These are phyloP conservation scores for Penicillium soppii DNA, from an alignment of 495 filamentous ascomycete species.

Conservation along the genomic window DNA sequence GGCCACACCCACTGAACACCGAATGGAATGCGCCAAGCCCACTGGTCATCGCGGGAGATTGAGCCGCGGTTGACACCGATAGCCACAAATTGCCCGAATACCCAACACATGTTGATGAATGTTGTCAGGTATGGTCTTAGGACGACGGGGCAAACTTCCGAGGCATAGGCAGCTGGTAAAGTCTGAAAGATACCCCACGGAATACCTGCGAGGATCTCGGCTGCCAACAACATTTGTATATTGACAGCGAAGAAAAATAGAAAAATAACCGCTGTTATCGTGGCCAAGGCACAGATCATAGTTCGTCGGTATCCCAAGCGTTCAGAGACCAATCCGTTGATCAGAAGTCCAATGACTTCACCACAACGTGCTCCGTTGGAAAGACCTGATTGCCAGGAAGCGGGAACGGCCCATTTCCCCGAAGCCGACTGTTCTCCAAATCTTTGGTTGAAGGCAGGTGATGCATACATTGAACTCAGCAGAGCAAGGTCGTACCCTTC, in stretches of 20 bases:
- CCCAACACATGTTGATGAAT: constrained; percentile 76
- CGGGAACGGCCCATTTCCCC: constrained; percentile 40
- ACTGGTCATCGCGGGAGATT: constrained; percentile 46
- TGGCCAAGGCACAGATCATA: constrained; percentile 55
- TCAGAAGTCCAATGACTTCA: constrained; percentile 65
- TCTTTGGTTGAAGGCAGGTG: constrained; percentile 34
- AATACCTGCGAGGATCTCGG: constrained; percentile 69
- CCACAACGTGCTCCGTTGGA: constrained; percentile 58
- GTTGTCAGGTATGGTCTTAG: constrained; percentile 69
- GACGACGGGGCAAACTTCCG: constrained; percentile 68
- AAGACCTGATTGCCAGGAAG: constrained; percentile 65
- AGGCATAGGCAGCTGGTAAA: constrained; percentile 67
- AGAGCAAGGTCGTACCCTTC: constrained; percentile 50
- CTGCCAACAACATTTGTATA: constrained; percentile 59
- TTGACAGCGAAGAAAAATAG: constrained; percentile 68
- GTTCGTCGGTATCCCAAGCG: constrained; percentile 63
- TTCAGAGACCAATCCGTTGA: constrained; percentile 66
- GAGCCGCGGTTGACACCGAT: constrained; percentile 63
- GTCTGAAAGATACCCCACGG: constrained; percentile 77
- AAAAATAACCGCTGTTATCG: constrained; percentile 60
- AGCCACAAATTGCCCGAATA: constrained; percentile 65
- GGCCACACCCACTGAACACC: constrained; percentile 77
- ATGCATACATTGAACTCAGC: constrained; percentile 38
- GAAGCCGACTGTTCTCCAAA: constrained; percentile 31
- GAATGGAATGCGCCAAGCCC: constrained; percentile 63